These are phyloP conservation scores for Alternaria viburni DNA, from an alignment of 2,329 filamentous ascomycete species.

Conservation along the genomic window DNA sequence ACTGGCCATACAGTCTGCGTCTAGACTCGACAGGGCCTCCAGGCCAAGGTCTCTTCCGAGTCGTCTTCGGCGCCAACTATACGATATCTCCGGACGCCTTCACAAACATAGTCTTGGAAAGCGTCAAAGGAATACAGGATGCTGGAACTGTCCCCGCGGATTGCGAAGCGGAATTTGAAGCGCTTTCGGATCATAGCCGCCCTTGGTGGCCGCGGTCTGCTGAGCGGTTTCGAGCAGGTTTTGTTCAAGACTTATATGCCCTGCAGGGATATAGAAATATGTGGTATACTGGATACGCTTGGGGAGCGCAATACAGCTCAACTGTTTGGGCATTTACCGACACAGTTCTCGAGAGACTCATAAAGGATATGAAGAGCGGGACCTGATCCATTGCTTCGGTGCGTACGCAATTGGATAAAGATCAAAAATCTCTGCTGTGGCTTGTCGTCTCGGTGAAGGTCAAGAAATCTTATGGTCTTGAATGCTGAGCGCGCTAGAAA, in stretches of 20 bases:
- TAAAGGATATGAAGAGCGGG: conserved; percentile 5
- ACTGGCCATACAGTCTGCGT: conserved; percentile 23
- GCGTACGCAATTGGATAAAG: not conserved
- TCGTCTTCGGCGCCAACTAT: conserved; percentile 21
- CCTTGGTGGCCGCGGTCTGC: conserved; percentile 15
- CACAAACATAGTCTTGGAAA: conserved; percentile 2
- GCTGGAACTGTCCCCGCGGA: conserved; percentile 11
- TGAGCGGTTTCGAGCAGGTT: conserved; percentile 18
- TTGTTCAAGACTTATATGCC: conserved; percentile 26
- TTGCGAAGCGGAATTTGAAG: conserved; percentile 16
- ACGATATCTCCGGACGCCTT: conserved; percentile 11
- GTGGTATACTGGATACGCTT: conserved; percentile 29
- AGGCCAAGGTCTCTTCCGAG: conserved; percentile 20
- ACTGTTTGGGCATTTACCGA: conserved; percentile 31
- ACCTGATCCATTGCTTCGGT: not conserved
- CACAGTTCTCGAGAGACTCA: conserved; percentile 19
- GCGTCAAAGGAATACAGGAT: conserved; percentile 9
- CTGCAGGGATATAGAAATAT: conserved; percentile 26
- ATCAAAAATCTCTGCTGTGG: not conserved
- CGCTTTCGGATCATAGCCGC: conserved; percentile 23
- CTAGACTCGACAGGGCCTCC: conserved; percentile 26
- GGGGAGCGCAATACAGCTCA: conserved; percentile 25
- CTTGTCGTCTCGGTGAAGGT: not conserved
- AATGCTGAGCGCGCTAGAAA: too few relatives aligned
- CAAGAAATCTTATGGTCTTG: too few relatives aligned